Evolutionary conservation across 768 basidiomycete species (phyloP).

Genomic region (Kwoniella sp.): DNA sequence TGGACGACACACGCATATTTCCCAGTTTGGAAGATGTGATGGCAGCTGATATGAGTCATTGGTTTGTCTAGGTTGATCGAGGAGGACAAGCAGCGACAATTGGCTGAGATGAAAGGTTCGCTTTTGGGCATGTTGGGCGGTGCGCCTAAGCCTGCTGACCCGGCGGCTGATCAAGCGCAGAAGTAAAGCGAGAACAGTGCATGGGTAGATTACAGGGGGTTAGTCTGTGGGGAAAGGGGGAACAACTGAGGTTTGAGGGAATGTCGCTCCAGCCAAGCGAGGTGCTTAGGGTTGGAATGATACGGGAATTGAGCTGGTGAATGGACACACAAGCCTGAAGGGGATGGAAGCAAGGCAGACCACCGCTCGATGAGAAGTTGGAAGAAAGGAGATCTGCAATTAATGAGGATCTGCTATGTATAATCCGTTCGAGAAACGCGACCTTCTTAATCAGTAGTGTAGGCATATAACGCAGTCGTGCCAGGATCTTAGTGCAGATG

Average conservation of each 20-base stretch:
- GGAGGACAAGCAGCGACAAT: slow-evolving; percentile 55
- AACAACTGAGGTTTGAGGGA: background rate
- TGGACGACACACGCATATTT: background rate
- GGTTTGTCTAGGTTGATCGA: slow-evolving; percentile 47
- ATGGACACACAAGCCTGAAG: no score
- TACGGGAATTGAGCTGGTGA: background rate
- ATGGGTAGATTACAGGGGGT: no score
- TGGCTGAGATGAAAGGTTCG: slow-evolving; percentile 55
- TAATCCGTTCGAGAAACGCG: background rate
- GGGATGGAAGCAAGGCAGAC: no score
- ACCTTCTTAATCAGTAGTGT: background rate
- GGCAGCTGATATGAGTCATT: background rate
- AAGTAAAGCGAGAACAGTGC: no score
- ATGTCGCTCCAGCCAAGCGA: background rate
- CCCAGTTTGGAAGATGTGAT: background rate
- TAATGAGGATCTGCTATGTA: no score
- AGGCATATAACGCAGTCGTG: background rate
- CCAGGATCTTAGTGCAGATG: slow-evolving; percentile 16
- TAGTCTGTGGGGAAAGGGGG: no score
- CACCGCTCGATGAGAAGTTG: no score
- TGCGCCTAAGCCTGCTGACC: slow-evolving; percentile 17
- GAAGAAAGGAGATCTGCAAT: no score
- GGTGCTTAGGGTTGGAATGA: background rate
- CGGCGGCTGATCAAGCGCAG: background rate
- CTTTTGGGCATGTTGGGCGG: slow-evolving; percentile 46